Evolutionary conservation across 179 eudicot species (phyloP).

Genomic region (Carnegiea gigantea): DNA sequence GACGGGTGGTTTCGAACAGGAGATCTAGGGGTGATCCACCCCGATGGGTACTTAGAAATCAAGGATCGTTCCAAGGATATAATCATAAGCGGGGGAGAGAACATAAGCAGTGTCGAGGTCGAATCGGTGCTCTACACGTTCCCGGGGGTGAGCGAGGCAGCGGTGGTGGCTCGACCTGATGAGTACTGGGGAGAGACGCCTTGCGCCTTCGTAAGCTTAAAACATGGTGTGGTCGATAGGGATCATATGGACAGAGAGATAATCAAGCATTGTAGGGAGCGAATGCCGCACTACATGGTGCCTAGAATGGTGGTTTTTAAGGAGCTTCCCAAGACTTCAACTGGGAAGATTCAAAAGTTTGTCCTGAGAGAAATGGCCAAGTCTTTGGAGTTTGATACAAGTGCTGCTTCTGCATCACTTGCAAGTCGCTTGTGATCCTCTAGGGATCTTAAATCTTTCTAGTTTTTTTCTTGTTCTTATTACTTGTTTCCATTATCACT

Average conservation of each 20-base stretch:
- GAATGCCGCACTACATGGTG: conserved; percentile 13
- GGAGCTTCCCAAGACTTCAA: conserved; percentile 15
- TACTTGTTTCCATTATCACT: no score
- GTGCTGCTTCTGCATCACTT: background rate
- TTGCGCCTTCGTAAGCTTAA: background rate
- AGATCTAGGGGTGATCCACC: conserved; percentile 14
- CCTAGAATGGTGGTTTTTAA: conserved; percentile 4
- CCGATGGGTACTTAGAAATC: conserved; percentile 13
- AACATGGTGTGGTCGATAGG: background rate
- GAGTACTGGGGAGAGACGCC: conserved; percentile 20
- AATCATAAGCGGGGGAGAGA: conserved; percentile 16
- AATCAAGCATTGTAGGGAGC: conserved; percentile 3
- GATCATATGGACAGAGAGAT: background rate
- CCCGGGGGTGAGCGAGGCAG: conserved; percentile 13
- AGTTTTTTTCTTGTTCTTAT: no score
- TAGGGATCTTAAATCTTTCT: no score
- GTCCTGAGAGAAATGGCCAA: conserved; percentile 10
- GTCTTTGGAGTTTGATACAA: background rate
- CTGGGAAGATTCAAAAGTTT: conserved; percentile 16
- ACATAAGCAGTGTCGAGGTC: conserved; percentile 13
- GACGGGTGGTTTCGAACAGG: conserved; percentile 17
- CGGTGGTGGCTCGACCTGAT: conserved; percentile 10
- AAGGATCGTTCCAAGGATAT: conserved; percentile 14
- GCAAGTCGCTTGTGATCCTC: background rate
- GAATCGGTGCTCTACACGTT: conserved; percentile 4